Evolutionary conservation across 495 filamentous ascomycete species (phyloP).

Genomic region (Stereocaulon alpinum): DNA sequence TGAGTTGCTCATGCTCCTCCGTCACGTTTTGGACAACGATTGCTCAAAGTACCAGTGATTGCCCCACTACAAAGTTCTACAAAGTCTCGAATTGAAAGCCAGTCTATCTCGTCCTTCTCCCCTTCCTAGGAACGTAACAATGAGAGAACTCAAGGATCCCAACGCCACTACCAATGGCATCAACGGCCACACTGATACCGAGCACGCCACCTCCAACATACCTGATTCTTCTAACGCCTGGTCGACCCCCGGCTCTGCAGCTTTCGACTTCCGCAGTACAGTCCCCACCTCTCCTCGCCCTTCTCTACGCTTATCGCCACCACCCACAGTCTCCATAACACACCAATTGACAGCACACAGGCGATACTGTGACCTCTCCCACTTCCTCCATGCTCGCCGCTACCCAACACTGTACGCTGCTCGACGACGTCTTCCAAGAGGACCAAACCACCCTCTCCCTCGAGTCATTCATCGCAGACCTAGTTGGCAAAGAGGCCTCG

Average conservation of each 20-base stretch:
- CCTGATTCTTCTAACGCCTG: slow-evolving; percentile 7
- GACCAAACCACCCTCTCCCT: slow-evolving; percentile 69
- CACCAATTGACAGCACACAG: slow-evolving; percentile 23
- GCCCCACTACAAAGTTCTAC: not conserved
- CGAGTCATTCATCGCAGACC: slow-evolving; percentile 55
- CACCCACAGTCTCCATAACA: too few species aligned
- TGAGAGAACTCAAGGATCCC: slow-evolving; percentile 4
- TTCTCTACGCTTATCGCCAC: too few species aligned
- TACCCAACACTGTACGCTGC: slow-evolving; percentile 46
- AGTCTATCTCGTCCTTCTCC: not conserved
- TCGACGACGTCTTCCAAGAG: slow-evolving; percentile 79
- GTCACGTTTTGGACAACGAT: not conserved
- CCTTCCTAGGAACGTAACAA: not conserved
- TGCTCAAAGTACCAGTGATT: not conserved
- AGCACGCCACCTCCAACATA: not conserved
- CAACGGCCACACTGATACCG: not conserved
- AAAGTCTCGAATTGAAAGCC: not conserved
- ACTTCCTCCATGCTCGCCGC: slow-evolving; percentile 68
- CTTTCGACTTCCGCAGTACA: slow-evolving; percentile 21
- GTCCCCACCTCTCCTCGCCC: not conserved
- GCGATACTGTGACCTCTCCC: slow-evolving; percentile 81
- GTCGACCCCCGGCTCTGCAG: slow-evolving; percentile 18
- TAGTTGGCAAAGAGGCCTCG: slow-evolving; percentile 61
- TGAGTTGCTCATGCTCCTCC: not conserved
- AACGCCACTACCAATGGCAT: not conserved